Conservation (phyloP, 2,329 filamentous ascomycete species). For the Aspergillus flavus region DNA sequence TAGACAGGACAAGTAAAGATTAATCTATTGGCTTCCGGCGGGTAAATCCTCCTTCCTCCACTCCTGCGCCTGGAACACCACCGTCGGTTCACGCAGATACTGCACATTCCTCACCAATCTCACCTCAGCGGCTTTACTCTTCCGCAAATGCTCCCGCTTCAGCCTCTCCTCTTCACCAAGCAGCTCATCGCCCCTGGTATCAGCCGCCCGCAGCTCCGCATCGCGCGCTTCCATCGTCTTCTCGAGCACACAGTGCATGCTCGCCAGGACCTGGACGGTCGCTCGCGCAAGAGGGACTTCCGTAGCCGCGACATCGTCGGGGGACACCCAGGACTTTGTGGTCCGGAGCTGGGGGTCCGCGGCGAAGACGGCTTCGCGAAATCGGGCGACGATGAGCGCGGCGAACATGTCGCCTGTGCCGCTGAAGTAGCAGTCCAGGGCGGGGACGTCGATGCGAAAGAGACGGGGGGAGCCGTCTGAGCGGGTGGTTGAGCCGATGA, state of each 20-base stretch:
- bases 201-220: conserved; percentile 57
- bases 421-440: conserved; percentile 90
- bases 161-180: conserved; percentile 49
- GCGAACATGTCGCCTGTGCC: conserved; percentile 99
- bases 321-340: conserved; percentile 72
- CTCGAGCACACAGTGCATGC: conserved; percentile 84
- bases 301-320: conserved; percentile 67
- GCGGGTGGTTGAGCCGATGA: conserved; percentile 74
- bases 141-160: conserved; percentile 66
- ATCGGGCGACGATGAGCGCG: conserved; percentile 80
- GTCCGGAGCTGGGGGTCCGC: conserved; percentile 52
- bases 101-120: conserved; percentile 75
- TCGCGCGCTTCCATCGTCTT: conserved; percentile 69
- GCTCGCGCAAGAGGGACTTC: conserved; percentile 83
- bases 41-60: conserved; percentile 36
- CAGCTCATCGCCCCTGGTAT: conserved; percentile 24
- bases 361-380: conserved; percentile 75
- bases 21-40: conserved; percentile 20
- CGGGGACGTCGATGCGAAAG: conserved; percentile 84
- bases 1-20: no score
- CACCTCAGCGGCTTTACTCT: conserved; percentile 86
- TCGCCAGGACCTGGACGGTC: conserved; percentile 82
- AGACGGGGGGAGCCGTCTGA: conserved; percentile 71
- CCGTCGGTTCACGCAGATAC: conserved; percentile 66
- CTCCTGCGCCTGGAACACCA: conserved; percentile 62